Evolutionary conservation across 2,329 filamentous ascomycete species (phyloP).

Genomic region (Colletotrichum sp.): DNA sequence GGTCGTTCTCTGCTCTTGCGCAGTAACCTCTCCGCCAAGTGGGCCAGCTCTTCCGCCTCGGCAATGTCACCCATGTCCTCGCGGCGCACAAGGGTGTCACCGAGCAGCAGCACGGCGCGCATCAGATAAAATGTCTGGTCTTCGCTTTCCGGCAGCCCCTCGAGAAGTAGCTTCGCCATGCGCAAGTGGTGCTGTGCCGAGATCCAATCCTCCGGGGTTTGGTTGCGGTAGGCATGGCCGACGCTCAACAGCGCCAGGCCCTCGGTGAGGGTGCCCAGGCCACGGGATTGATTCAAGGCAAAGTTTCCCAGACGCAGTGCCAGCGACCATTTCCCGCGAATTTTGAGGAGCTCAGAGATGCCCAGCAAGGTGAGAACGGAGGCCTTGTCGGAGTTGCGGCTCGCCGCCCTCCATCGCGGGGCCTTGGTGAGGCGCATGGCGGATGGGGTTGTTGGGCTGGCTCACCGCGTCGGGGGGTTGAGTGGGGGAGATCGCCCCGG

Average conservation of each 20-base stretch:
- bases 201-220: constrained; percentile 18
- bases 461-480: constrained; percentile 14
- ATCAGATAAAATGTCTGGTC: constrained; percentile 21
- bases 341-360: constrained; percentile 17
- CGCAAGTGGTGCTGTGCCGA: constrained; percentile 17
- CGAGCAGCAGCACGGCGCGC: constrained; percentile 23
- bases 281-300: constrained; percentile 9
- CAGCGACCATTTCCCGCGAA: constrained; percentile 18
- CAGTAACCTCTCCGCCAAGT: constrained; percentile 16
- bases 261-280: constrained; percentile 14
- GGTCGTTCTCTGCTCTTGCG: constrained; percentile 1
- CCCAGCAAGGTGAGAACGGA: constrained; percentile 19
- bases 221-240: constrained; percentile 22
- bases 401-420: constrained; percentile 20
- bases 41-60: constrained; percentile 16
- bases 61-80: constrained; percentile 19
- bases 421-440: constrained; percentile 17
- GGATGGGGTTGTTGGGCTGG: constrained; percentile 14
- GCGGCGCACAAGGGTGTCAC: constrained; percentile 22
- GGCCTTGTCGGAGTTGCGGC: constrained; percentile 16
- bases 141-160: constrained; percentile 9
- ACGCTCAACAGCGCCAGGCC: constrained; percentile 20
- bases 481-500: background rate
- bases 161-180: constrained; percentile 17
- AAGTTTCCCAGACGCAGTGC: constrained; percentile 9